Evolutionary conservation across 768 basidiomycete species (phyloP), one percentile per base, ranked within the genome.

Genomic region (Steccherinum ochraceum): DNA sequence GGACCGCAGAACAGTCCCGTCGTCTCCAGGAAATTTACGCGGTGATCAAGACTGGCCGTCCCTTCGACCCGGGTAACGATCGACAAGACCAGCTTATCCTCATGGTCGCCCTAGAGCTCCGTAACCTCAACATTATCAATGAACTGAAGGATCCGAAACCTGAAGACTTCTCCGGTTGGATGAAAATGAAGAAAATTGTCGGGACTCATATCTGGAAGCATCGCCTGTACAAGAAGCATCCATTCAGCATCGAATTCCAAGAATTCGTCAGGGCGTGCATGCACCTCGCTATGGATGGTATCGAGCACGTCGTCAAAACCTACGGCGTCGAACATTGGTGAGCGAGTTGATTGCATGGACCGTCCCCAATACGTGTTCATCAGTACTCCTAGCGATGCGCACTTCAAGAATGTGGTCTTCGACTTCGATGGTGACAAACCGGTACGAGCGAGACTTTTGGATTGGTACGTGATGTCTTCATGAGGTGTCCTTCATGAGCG

Each of bases 171-270:
- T 46, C 45, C 20, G 45, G 45, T 12, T 46, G 45, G 45, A 23
- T 46, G 12, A 23, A 19, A n/a, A 46, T 46, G 45, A 19, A 12
- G 21, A 46, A 46, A 24, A 25, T 46, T 19, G 45, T 12, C 21
- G 45, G 45, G 26, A 46, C 45, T 12, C 45, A 19, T 13, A 19
- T 46, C 11, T 46, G 45, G 45, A 46, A 46, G 23, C 21, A 19
- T n/a, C 45, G 20, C 10, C 45, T 46, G 10, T 46, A 46, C 23
- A 19, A 24, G 24, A 46, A 46, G 23, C 45, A 46, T 46, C 45
- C 45, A 24, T 46, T 46, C 45, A 46, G 45, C 24, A 24, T 46
- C 45, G 26, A 19, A 21, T 46, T 46, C 23, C 45, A 46, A 24
- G 10, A 24, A 24, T 24, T 46, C 25, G 23, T 46, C 23, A 46